A percentile compares a stretch with the other conserved stretches of the same genome.
phyloP scores from a whole-genome alignment of 345 rosid species.

The Eucalyptus globulus region DNA sequence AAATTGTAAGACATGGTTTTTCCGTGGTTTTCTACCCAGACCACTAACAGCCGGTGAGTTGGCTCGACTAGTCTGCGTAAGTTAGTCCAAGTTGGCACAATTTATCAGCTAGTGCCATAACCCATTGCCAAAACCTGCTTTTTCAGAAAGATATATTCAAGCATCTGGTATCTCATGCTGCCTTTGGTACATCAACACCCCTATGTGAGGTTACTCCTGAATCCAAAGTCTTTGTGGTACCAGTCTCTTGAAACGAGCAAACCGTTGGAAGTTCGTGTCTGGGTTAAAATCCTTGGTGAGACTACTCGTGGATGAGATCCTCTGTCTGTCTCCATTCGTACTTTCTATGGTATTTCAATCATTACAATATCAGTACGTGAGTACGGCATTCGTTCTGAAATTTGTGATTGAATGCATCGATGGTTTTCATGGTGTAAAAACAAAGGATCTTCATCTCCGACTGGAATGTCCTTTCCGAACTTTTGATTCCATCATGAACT shows the following conservation, averaged over 20 bases:
- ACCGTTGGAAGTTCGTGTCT: not conserved
- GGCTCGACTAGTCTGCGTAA: not conserved
- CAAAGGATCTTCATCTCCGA: not conserved
- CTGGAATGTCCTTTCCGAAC: not conserved
- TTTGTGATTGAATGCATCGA: not conserved
- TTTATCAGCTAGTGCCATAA: not conserved
- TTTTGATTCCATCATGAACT: accelerated
- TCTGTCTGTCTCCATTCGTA: not conserved
- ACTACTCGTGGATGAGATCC: not conserved
- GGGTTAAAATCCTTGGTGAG: not conserved
- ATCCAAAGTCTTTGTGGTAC: not conserved
- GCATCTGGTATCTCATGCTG: not conserved
- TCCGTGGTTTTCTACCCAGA: not conserved
- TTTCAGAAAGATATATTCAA: not conserved
- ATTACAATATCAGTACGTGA: not conserved
- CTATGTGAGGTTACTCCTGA: not conserved
- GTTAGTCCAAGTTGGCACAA: not conserved
- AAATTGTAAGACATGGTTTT: not conserved
- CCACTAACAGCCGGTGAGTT: not conserved
- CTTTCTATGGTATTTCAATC: not conserved
- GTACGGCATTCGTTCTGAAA: not conserved
- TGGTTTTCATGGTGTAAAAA: not conserved
- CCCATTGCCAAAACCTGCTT: not conserved
- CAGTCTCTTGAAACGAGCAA: not conserved
- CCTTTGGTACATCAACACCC: not conserved